phyloP scores from a whole-genome alignment of 1,284 basidiomycete species.

The Limonomyces culmigenus region DNA sequence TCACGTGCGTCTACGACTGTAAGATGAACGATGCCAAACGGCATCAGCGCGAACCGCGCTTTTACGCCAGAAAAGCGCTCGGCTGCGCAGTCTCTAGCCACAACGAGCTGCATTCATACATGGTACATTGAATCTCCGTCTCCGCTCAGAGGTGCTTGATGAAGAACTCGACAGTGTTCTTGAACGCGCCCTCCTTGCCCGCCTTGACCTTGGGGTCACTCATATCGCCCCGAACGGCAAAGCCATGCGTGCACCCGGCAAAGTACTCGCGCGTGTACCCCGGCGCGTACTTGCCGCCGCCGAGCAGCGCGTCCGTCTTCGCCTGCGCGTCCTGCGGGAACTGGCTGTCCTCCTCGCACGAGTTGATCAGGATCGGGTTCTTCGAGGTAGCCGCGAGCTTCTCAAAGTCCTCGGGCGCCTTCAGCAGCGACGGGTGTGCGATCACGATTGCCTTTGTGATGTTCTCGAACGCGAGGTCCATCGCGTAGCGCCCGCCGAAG shows the following conservation, averaged over 20 bases:
- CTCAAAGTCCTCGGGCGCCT: slow-evolving; percentile 26
- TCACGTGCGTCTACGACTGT: too few species aligned
- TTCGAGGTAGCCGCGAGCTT: slow-evolving; percentile 13
- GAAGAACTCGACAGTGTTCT: slow-evolving; percentile 1
- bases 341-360: slow-evolving; percentile 17
- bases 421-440: slow-evolving; percentile 54
- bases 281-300: slow-evolving; percentile 18
- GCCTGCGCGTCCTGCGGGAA: slow-evolving; percentile 17
- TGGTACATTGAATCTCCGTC: too few species aligned
- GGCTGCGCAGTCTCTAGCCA: too few species aligned
- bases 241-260: slow-evolving; percentile 25
- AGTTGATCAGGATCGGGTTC: slow-evolving; percentile 26
- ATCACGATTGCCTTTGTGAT: slow-evolving; percentile 34
- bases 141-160: slow-evolving; percentile 3
- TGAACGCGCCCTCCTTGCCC: slow-evolving; percentile 4
- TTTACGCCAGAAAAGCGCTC: too few species aligned
- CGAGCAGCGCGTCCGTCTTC: slow-evolving; percentile 23
- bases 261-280: slow-evolving; percentile 27
- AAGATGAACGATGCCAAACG: too few species aligned
- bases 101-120: too few species aligned
- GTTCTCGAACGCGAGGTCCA: slow-evolving; percentile 51
- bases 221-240: slow-evolving; percentile 2
- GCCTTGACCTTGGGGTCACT: slow-evolving; percentile 3
- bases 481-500: slow-evolving; percentile 53
- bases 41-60: too few species aligned